Percentiles rank a stretch among this genome's conserved stretches.
Evolutionary conservation across 148 eudicot genomes (phyloP).

Genomic region (Camellia sinensis): DNA sequence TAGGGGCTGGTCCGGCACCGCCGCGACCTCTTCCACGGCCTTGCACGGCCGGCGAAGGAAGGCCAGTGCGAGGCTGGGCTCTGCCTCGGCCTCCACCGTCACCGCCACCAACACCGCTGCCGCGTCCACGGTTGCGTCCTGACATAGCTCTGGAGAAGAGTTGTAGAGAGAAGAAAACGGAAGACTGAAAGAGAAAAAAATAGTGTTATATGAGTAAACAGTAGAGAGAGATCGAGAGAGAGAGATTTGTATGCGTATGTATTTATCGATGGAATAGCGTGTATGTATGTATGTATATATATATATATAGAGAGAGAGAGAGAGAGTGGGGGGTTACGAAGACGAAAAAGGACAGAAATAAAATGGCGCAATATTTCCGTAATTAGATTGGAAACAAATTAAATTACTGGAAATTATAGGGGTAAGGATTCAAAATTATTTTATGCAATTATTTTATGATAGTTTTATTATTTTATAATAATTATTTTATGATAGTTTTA

Average conservation of each 20-base stretch:
- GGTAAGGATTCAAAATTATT: too few relatives aligned
- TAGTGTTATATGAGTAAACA: neutral
- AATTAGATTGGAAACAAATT: too few relatives aligned
- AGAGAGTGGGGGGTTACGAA: neutral
- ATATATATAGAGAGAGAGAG: neutral
- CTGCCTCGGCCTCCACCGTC: slow-evolving; percentile 26
- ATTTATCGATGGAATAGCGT: too few relatives aligned
- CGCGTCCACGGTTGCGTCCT: slow-evolving; percentile 27
- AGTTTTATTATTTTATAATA: neutral
- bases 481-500: neutral
- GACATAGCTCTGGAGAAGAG: slow-evolving; percentile 23
- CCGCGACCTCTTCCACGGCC: slow-evolving; percentile 18
- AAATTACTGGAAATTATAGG: neutral
- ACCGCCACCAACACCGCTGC: slow-evolving; percentile 24
- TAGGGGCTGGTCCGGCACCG: neutral
- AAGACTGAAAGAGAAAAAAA: too few relatives aligned
- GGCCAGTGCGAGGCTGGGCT: slow-evolving; percentile 1
- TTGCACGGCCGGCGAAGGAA: neutral
- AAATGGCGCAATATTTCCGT: too few relatives aligned
- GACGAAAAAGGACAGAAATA: too few relatives aligned
- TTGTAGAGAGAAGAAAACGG: neutral
- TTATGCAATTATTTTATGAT: neutral
- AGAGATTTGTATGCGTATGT: neutral
- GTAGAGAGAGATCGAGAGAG: neutral
- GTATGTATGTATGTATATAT: too few relatives aligned